Evolutionary conservation across 768 basidiomycete genomes (phyloP).

Genomic region (Pisolithus orientalis): DNA sequence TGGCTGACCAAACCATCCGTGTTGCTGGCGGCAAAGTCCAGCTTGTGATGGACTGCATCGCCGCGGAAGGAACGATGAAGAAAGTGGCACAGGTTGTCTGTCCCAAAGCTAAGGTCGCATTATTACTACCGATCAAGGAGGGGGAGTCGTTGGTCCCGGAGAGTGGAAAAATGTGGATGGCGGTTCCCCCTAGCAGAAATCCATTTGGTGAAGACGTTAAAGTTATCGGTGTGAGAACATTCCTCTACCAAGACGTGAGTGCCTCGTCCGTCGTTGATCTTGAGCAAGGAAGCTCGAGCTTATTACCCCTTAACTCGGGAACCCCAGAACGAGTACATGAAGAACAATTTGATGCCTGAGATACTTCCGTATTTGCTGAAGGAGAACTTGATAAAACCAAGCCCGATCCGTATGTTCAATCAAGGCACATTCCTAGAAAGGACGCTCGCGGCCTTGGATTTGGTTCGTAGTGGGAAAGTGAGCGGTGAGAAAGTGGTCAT

Average conservation of each 20-base stretch:
- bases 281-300: neutral
- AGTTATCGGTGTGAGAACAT: constrained; percentile 35
- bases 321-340: constrained; percentile 35
- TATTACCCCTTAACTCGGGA: neutral
- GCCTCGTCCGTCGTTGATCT: neutral
- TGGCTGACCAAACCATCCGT: constrained; percentile 30
- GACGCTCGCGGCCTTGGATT: constrained; percentile 35
- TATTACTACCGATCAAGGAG: constrained; percentile 43
- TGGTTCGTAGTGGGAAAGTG: constrained; percentile 41
- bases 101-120: constrained; percentile 34
- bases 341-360: constrained; percentile 38
- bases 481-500: constrained; percentile 48
- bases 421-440: constrained; percentile 38
- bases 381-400: constrained; percentile 35
- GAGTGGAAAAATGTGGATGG: constrained; percentile 21
- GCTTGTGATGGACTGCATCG: constrained; percentile 34
- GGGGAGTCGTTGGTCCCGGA: constrained; percentile 32
- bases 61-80: constrained; percentile 31
- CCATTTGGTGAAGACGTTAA: constrained; percentile 34
- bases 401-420: constrained; percentile 34
- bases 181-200: constrained; percentile 29
- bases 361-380: constrained; percentile 39
- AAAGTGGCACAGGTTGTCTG: constrained; percentile 33
- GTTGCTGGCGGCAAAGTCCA: constrained; percentile 27
- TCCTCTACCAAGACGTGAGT: constrained; percentile 35